phyloP scores from a whole-genome alignment of 2,329 filamentous ascomycete species.

The Dichotomopilus funicola region DNA sequence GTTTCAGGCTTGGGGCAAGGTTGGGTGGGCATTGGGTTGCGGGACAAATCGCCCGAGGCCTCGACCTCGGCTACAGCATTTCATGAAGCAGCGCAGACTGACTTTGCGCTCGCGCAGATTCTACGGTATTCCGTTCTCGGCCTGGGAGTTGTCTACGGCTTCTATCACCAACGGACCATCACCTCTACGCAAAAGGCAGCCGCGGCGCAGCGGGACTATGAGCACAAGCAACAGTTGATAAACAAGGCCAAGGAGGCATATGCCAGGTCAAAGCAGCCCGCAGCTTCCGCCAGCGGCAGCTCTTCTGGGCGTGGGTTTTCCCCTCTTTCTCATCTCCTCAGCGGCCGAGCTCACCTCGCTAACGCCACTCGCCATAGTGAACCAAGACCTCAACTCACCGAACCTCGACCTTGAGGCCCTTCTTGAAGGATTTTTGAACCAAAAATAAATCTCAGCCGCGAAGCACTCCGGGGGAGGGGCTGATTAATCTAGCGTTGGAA shows the following conservation, averaged over 20 bases:
- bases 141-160: conserved; percentile 88
- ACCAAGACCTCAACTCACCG: conserved; percentile 65
- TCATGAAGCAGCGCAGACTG: conserved; percentile 2
- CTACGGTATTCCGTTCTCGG: conserved; percentile 93
- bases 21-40: neutral
- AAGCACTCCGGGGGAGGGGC: neutral
- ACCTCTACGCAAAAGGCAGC: conserved; percentile 62
- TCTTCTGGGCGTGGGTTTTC: conserved; percentile 30
- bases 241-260: conserved; percentile 88
- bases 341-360: neutral
- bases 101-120: conserved; percentile 54
- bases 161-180: conserved; percentile 85
- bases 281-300: conserved; percentile 29
- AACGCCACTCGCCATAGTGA: conserved; percentile 22
- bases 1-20: neutral
- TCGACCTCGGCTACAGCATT: neutral
- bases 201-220: conserved; percentile 73
- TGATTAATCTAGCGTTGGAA: neutral
- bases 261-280: conserved; percentile 62
- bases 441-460: conserved; percentile 7
- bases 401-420: conserved; percentile 91
- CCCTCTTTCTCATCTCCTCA: neutral
- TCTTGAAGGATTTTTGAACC: conserved; percentile 53
- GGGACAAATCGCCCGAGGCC: neutral
- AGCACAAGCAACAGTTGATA: conserved; percentile 88